Evolutionary conservation across 164 flowering plant genomes (phyloP).

Genomic region (Macadamia integrifolia): DNA sequence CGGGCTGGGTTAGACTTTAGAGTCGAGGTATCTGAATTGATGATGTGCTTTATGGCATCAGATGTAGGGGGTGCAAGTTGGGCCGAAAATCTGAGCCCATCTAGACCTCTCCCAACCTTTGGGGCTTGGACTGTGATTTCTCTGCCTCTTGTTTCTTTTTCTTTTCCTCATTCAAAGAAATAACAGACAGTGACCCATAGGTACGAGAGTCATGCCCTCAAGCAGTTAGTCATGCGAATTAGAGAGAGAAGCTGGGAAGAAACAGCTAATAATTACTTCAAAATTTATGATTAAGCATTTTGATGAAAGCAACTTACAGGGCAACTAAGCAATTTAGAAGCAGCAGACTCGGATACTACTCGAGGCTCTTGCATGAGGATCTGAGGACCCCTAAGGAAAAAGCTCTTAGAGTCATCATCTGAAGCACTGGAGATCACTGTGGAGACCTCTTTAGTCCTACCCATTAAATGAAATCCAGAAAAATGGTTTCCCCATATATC

Average conservation of each 20-base stretch:
- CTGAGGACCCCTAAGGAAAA: slow-evolving; percentile 71
- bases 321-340: slow-evolving; percentile 12
- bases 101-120: too few relatives aligned
- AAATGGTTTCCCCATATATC: slow-evolving; percentile 92
- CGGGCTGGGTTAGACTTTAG: too few relatives aligned
- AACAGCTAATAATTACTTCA: slow-evolving; percentile 12
- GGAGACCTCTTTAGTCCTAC: slow-evolving; percentile 22
- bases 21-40: too few relatives aligned
- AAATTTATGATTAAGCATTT: slow-evolving; percentile 38
- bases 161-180: too few relatives aligned
- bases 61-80: too few relatives aligned
- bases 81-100: too few relatives aligned
- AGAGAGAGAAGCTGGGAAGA: neutral
- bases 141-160: too few relatives aligned
- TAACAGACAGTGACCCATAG: too few relatives aligned
- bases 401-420: slow-evolving; percentile 51
- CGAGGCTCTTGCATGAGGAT: slow-evolving; percentile 34
- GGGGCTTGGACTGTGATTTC: too few relatives aligned
- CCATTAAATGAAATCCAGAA: slow-evolving; percentile 35
- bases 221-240: neutral
- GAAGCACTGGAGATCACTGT: slow-evolving; percentile 23
- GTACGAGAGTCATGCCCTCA: too few relatives aligned
- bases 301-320: slow-evolving; percentile 42
- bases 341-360: slow-evolving; percentile 16
- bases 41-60: too few relatives aligned